Conservation (phyloP, 805 yeast species). For the Starmerella vaccinii region DNA sequence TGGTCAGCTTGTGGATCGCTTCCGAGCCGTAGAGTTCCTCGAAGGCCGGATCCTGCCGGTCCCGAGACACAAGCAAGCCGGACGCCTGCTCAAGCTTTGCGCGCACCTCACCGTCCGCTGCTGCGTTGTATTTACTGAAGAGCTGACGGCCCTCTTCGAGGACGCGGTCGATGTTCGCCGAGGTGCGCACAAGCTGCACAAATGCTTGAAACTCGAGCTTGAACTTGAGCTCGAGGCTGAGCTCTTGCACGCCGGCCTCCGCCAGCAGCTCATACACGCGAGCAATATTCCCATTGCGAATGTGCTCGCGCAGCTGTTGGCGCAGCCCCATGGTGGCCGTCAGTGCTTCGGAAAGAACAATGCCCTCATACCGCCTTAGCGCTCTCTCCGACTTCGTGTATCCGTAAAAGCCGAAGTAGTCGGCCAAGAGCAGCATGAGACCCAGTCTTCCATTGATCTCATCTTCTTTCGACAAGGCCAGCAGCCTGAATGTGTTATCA, state of each 20-base stretch:
- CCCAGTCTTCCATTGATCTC: background rate
- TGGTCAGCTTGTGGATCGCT: background rate
- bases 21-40: background rate
- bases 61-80: background rate
- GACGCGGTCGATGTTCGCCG: background rate
- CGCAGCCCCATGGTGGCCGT: background rate
- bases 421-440: background rate
- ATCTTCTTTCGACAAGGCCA: background rate
- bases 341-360: background rate
- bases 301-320: background rate
- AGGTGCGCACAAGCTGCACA: background rate
- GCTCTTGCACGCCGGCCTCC: background rate
- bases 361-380: background rate
- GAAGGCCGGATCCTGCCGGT: background rate
- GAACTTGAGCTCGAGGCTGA: background rate
- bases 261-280: background rate
- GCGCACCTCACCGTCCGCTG: background rate
- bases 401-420: constrained; percentile 1
- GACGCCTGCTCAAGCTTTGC: constrained; percentile 7
- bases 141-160: background rate
- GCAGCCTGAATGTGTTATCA: background rate
- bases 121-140: background rate
- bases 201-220: constrained; percentile 4
- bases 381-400: background rate
- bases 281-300: background rate